These are phyloP conservation scores for Diplodia mutila DNA, from an alignment of 2,329 filamentous ascomycete species.

Conservation along the genomic window DNA sequence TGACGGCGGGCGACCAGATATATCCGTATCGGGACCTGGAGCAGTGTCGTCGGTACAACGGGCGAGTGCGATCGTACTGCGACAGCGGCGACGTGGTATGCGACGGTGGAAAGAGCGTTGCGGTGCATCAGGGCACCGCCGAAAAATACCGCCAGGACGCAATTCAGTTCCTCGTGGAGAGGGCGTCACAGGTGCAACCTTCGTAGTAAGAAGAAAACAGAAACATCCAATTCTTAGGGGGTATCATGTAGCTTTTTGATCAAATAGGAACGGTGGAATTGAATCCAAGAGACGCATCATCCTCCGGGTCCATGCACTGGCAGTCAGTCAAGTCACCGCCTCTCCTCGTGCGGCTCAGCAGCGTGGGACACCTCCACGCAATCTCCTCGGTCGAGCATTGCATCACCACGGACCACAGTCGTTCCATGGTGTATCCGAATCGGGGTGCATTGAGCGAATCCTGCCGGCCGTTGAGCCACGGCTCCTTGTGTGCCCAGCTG, in stretches of 20 bases:
- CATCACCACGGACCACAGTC: constrained; percentile 37
- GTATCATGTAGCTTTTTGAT: constrained; percentile 1
- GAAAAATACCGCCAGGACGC: not conserved
- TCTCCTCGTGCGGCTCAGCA: constrained; percentile 34
- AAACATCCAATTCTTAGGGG: not conserved
- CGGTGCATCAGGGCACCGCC: not conserved
- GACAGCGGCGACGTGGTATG: not conserved
- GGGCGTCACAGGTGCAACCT: not conserved
- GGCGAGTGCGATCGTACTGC: not conserved
- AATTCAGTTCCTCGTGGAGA: constrained; percentile 1
- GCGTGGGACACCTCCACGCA: constrained; percentile 36
- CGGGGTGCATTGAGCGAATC: constrained; percentile 35
- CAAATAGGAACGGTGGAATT: not conserved
- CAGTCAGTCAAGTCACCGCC: constrained; percentile 36
- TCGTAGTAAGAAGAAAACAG: not conserved
- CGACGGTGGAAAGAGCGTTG: not conserved
- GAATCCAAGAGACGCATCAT: not conserved
- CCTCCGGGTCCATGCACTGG: constrained; percentile 35
- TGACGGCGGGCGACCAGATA: not conserved
- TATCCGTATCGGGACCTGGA: not conserved
- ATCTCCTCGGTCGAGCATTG: constrained; percentile 36
- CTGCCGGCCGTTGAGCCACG: constrained; percentile 32
- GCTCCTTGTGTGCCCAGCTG: constrained; percentile 37
- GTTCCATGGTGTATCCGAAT: constrained; percentile 38
- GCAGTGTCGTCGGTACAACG: constrained; percentile 1